Evolutionary conservation across 1,139 yeast species (phyloP).

Genomic region (Taphrina pruni): DNA sequence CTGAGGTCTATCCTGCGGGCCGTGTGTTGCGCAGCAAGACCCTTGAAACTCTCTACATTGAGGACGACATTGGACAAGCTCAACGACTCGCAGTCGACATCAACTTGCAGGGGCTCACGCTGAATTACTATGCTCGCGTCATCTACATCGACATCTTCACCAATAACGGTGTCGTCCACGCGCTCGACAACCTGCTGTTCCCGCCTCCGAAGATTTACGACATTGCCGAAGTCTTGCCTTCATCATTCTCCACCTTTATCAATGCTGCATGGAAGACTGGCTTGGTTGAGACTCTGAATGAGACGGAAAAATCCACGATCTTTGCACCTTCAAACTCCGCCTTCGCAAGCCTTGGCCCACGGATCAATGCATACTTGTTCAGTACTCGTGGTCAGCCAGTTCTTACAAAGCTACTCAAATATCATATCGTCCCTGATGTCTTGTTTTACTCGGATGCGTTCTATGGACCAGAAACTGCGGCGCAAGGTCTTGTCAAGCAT

Average conservation of each 20-base stretch:
- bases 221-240: slow-evolving; percentile 33
- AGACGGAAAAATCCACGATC: slow-evolving; percentile 40
- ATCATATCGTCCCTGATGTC: slow-evolving; percentile 43
- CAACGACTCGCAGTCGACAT: slow-evolving; percentile 43
- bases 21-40: slow-evolving; percentile 42
- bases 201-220: slow-evolving; percentile 40
- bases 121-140: slow-evolving; percentile 43
- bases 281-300: slow-evolving; percentile 36
- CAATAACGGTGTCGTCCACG: slow-evolving; percentile 43
- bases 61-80: slow-evolving; percentile 38
- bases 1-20: slow-evolving; percentile 41
- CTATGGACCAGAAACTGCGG: slow-evolving; percentile 23
- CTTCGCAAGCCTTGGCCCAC: slow-evolving; percentile 42
- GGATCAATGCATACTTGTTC: slow-evolving; percentile 42
- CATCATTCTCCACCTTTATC: slow-evolving; percentile 41
- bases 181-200: slow-evolving; percentile 40
- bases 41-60: slow-evolving; percentile 38
- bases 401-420: slow-evolving; percentile 41
- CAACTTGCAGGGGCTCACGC: slow-evolving; percentile 38
- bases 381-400: slow-evolving; percentile 41
- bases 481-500: slow-evolving; percentile 35
- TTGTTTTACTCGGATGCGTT: slow-evolving; percentile 43
- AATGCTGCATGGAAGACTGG: slow-evolving; percentile 44
- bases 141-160: slow-evolving; percentile 42
- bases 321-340: slow-evolving; percentile 44